Evolutionary conservation across 305 asterid species (phyloP), one percentile per base, ranked within the genome.

Genomic region (Fraxinus dipetala): DNA sequence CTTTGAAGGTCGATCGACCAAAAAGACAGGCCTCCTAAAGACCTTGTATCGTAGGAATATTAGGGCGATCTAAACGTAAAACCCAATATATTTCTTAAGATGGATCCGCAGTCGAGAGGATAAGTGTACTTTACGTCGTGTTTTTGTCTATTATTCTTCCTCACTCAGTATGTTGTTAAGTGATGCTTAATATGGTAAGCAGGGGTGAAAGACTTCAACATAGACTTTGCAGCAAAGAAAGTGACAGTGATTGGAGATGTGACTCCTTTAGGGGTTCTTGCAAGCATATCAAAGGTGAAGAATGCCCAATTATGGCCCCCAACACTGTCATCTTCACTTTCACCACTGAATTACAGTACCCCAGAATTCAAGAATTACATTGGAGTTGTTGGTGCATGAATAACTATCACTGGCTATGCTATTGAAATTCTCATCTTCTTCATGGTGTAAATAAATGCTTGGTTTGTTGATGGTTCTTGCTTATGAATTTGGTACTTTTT

Each of bases 221-320:
- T 94, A 87, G 99, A 94, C 86, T 95, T 92, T 78, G 89, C 90
- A 1, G 97, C 97, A 0, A 95, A 94, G 86, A 95, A 92, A 87
- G 94, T 95, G 85, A 94, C 97, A 1, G 93, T 95, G 35, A 85
- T 87, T 0, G 99, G 99, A 30, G 91, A 91, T 4, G 85, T 95
- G 51, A 92, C 97, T 0, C 96, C 99, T 34, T 79, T 88, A 76
- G 94, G 84, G 65, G 99, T 94, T 54, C 93, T 95, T 2, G 90
- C 94, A 8, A 95, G 97, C 83, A 89, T 95, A 81, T 95, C 97
- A 0, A 94, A 94, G 89, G 99, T 95, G 80, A 94, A 94, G 85
- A 92, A 85, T 81, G 99, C 98, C 0, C 97, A 95, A 20, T 83
- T 95, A 0, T 92, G 90, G 94, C 54, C 90, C 5, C 98, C 96